Conservation (phyloP, 257 asterid species). For the Solanum medicagineum region DNA sequence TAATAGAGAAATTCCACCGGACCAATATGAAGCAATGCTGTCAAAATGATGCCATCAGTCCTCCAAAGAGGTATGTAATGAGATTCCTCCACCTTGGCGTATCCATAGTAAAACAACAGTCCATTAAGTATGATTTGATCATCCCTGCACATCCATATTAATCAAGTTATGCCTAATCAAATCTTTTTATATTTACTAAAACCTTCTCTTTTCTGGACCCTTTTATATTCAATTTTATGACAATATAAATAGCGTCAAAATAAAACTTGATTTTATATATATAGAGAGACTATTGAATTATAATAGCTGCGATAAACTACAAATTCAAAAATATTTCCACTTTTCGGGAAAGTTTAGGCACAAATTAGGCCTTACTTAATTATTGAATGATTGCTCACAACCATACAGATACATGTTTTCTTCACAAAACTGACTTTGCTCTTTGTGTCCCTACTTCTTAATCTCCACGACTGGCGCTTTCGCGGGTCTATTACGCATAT, state of each 20-base stretch:
- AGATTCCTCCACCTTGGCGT: not conserved
- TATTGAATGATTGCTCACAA: not conserved
- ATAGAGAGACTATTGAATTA: no score
- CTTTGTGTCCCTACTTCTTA: no score
- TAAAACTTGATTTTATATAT: no score
- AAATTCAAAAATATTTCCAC: no score
- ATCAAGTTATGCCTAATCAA: not conserved
- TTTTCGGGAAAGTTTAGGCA: not conserved
- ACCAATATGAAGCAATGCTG: slow-evolving; percentile 46
- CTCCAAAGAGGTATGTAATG: slow-evolving; percentile 57
- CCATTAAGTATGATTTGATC: slow-evolving; percentile 78
- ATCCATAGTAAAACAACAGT: slow-evolving; percentile 28
- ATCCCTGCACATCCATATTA: slow-evolving; percentile 36
- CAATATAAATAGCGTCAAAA: no score
- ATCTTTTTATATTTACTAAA: no score
- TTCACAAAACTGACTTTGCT: no score
- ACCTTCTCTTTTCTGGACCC: no score
- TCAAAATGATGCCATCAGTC: slow-evolving; percentile 40
- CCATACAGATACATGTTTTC: not conserved
- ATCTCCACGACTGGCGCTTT: no score
- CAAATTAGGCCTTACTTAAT: not conserved
- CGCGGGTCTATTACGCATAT: no score
- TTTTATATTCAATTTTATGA: no score
- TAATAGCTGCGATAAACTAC: no score
- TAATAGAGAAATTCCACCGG: slow-evolving; percentile 85